Base-by-base conservation (phyloP, 768 basidiomycete genomes). In the Mycena polygramma region DNA sequence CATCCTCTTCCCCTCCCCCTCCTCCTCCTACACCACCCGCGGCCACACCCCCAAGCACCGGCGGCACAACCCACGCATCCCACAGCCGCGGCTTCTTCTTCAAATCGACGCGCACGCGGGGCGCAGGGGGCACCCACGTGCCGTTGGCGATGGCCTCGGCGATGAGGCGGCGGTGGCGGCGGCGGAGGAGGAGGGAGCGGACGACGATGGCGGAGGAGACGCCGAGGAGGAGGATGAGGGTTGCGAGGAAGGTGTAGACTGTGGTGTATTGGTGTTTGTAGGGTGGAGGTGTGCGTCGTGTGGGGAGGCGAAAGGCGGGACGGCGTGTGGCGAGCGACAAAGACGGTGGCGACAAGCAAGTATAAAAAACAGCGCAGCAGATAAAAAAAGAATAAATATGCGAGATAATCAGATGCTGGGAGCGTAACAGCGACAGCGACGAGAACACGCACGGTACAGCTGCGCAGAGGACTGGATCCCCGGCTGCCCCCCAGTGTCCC, bases 171-270 rank as follows among this genome's bases (percentile, higher is more conserved):
- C 88, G 85, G 66, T 90, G 89, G 5, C 92, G 86, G 17, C 90
- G 80, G 4, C 92, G 85, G n/a, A 92, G 83, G 48, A 92, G 70
- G 67, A 91, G 84, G 24, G 90, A 91, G 43, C 92, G 89, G 54
- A 87, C 72, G 69, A 92, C 86, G 75, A 92, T 91, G 15, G 90
- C 90, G 3, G 87, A 87, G 11, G 90, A 91, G n/a, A 93, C 88
- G 48, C 84, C 83, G 26, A 92, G 85, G 22, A 93, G 86, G 24
- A 92, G 87, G 68, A 92, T 85, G 59, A 92, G 86, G 2, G 92
- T 92, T 4, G 91, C 91, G 57, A 88, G 83, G 70, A 88, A 86
- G 7, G 86, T 86, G 74, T 75, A 82, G 11, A 73, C 72, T 73
- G 48, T 53, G 22, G n/a, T 17, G 53, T 19, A 7, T 20, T 15